These are phyloP conservation scores for Peziza echinospora DNA, from an alignment of 495 filamentous ascomycete genomes.

Conservation along the genomic window DNA sequence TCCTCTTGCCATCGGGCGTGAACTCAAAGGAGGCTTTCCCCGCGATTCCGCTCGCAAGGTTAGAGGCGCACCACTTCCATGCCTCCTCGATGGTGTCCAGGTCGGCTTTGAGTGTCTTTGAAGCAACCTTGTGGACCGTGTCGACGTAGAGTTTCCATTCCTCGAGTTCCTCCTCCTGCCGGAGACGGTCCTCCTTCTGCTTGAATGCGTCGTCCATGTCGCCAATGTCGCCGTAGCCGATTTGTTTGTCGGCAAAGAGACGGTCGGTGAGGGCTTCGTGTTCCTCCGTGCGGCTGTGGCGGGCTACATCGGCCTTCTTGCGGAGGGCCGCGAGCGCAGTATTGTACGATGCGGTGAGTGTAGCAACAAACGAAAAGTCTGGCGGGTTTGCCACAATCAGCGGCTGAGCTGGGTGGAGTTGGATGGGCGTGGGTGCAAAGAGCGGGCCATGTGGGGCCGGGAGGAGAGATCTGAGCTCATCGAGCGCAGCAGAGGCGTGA, in stretches of 20 bases:
- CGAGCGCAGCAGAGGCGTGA: not conserved
- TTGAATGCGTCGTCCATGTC: conserved; percentile 16
- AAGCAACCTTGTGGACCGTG: conserved; percentile 15
- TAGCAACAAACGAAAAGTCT: conserved; percentile 17
- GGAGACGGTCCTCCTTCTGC: conserved; percentile 7
- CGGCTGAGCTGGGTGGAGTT: not conserved
- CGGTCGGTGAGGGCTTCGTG: conserved; percentile 9
- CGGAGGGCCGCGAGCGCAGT: conserved; percentile 7
- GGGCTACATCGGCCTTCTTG: conserved; percentile 9
- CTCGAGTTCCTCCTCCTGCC: conserved; percentile 12
- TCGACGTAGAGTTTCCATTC: conserved; percentile 14
- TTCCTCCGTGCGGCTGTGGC: conserved; percentile 7
- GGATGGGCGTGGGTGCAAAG: not conserved
- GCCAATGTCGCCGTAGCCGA: conserved; percentile 16
- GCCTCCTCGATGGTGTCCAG: conserved; percentile 16
- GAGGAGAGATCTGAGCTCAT: too few species aligned
- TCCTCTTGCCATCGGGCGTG: not conserved
- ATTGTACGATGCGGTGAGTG: conserved; percentile 7
- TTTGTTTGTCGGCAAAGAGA: conserved; percentile 13
- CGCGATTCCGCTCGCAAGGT: conserved; percentile 4
- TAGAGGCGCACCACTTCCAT: conserved; percentile 3
- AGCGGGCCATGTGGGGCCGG: not conserved
- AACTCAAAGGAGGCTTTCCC: conserved; percentile 12
- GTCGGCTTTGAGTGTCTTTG: conserved; percentile 16
- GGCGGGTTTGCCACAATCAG: too few species aligned